Base-by-base conservation (phyloP, 768 basidiomycete species). In the Stropharia rugosoannulata region DNA sequence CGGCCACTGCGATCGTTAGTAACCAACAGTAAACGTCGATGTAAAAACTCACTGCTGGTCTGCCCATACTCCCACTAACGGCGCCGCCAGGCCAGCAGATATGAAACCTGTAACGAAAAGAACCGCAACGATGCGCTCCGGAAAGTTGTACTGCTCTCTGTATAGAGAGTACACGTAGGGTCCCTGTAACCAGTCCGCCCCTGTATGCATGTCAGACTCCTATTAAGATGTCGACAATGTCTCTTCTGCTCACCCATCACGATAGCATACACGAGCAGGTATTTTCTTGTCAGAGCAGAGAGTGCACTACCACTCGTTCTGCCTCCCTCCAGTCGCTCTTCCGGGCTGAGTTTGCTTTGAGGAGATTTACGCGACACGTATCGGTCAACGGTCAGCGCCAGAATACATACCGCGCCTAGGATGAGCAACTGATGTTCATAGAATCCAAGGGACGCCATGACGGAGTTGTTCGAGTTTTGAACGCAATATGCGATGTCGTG, bases 111-210 rank as follows among this genome's bases (percentile, higher is more conserved):
- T 86, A n/a, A 91, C 86, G 62, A 90, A 91, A 48, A 91, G 74
- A 35, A 86, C 63, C 1, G 89, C 87, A 5, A 91, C 86, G 19
- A 81, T 66, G 35, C 83, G 70, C 65, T 88, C 87, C 0, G 85
- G 72, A 63, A 85, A 83, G 9, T 63, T 69, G 58, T 89, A 87
- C 62, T 89, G 85, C 41, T 88, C 86, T 44, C 76, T 75, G 66
- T 90, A 91, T 0, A 90, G 70, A 13, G 87, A 87, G 62, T 89
- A 91, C 0, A 90, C 75, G 62, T 90, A 90, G 13, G 89, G 89
- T 0, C 89, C 89, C 67, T 90, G 87, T 12, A 90, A 74, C 87
- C 89, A 89, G 68, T 90, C 87, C 38, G 87, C 85, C 55, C 83
- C 87, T 89, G 61, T 37, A 49, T 3, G 43, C 25, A 10, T 16